Base-by-base conservation (phyloP, 2,329 filamentous ascomycete genomes). In the Botrytis squamosa region DNA sequence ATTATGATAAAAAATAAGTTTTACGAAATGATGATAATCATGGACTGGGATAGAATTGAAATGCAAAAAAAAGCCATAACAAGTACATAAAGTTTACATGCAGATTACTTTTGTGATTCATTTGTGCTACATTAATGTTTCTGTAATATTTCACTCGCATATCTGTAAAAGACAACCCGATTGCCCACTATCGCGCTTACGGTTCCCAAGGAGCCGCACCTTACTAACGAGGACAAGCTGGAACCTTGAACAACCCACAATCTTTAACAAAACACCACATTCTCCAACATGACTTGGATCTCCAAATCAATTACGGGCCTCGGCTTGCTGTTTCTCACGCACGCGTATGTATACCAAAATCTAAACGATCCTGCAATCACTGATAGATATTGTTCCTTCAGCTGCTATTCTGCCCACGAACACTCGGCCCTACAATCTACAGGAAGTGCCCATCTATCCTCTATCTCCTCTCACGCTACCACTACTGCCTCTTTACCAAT, bases 321-420 rank as follows among this genome's bases (percentile, higher is more conserved):
- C 74, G 95, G 95, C 76, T 86, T 95, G 20, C 78, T 97, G 72
- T 88, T 98, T 77, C 88, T 98, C 29, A 89, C 91, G 64, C 95
- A 98, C 83, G 93, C 95, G 95, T 98, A 90, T 83, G 93, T 71
- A 59, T 55, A 18, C 52, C 62, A 16, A 63, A 36, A 55, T 64
- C 57, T 44, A 64, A 72, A 66, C 16, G 63, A 74, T 42, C 6
- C 52, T 36, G 29, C 40, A 60, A 62, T 38, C 40, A 44, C 63
- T 70, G 57, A 70, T 40, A 33, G 49, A 59, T 42, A 52, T 40
- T n/a, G 63, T 65, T 63, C 38, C n/a, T 69, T 69, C 81, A 99
- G 96, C 76, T 97, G 95, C 84, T 99, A 98, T 84, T 99, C 96
- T 70, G 94, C 95, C 65, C 93, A 97, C 83, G 96, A 99, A 84